phyloP scores from a whole-genome alignment of 2,329 filamentous ascomycete species.

The Pseudogymnoascus sp. region DNA sequence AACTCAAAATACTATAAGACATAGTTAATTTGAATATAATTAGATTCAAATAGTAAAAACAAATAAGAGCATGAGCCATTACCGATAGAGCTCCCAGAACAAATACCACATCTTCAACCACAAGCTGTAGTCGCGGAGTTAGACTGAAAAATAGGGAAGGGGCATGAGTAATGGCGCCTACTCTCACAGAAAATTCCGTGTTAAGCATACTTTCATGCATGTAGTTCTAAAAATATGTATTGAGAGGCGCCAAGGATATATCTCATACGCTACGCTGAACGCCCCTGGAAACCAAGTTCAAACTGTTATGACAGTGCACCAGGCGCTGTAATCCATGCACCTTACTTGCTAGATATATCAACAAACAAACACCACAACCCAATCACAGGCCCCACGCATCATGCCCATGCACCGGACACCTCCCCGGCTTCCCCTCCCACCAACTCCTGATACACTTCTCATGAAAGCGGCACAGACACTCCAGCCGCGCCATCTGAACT shows the following conservation, averaged over 20 bases:
- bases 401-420: slow-evolving; percentile 61
- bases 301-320: not conserved
- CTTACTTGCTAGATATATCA: not conserved
- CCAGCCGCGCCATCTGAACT: slow-evolving; percentile 56
- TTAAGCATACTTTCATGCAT: no score
- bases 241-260: slow-evolving; percentile 2
- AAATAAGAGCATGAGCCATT: no score
- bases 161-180: no score
- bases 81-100: no score
- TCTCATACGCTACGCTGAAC: not conserved
- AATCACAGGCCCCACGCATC: not conserved
- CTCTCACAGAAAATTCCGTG: no score
- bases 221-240: not conserved
- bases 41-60: no score
- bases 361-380: not conserved
- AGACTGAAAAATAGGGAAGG: no score
- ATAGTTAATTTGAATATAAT: no score
- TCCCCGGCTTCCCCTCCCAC: slow-evolving; percentile 55
- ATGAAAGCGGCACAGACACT: slow-evolving; percentile 61
- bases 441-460: slow-evolving; percentile 52
- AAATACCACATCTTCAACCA: no score
- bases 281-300: not conserved
- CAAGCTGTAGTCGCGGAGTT: no score
- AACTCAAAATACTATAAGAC: no score
- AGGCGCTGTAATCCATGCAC: not conserved